A percentile compares a stretch with the other conserved stretches of the same genome.
These are phyloP conservation scores for Scenedesmus sp. DNA, from an alignment of 163 green algal genomes.

Conservation along the genomic window DNA sequence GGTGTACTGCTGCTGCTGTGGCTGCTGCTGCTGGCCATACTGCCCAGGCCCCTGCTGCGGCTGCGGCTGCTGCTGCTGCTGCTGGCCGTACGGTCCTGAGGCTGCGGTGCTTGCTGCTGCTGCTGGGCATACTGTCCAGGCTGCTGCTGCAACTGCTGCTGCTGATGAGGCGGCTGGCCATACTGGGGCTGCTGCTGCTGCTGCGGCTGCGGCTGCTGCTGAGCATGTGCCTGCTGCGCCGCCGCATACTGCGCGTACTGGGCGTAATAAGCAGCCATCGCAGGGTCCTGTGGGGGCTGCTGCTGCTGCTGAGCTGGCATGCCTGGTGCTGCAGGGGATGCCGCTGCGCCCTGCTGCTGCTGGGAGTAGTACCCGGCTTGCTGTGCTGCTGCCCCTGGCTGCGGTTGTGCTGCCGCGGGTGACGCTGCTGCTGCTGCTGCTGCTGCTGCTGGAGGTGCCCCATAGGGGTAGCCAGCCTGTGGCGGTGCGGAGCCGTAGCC, in stretches of 20 bases:
- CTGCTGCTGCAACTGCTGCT: not conserved
- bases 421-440: not conserved
- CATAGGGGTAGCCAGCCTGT: not conserved
- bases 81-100: not conserved
- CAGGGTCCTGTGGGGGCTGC: not conserved
- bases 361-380: not conserved
- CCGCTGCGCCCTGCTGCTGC: slow-evolving; percentile 4
- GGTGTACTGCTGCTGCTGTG: not conserved
- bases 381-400: not conserved
- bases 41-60: not conserved
- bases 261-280: not conserved
- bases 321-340: not conserved
- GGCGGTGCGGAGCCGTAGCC: not conserved
- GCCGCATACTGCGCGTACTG: not conserved
- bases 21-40: not conserved
- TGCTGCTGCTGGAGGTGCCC: not conserved
- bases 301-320: not conserved
- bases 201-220: slow-evolving; percentile 7
- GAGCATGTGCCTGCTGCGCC: not conserved
- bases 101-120: slow-evolving; percentile 17
- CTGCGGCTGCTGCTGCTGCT: not conserved
- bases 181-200: slow-evolving; percentile 11
- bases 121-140: not conserved
- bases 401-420: not conserved
- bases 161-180: not conserved